These are phyloP conservation scores for Cubamyces sp. DNA, from an alignment of 768 basidiomycete species.

Conservation along the genomic window DNA sequence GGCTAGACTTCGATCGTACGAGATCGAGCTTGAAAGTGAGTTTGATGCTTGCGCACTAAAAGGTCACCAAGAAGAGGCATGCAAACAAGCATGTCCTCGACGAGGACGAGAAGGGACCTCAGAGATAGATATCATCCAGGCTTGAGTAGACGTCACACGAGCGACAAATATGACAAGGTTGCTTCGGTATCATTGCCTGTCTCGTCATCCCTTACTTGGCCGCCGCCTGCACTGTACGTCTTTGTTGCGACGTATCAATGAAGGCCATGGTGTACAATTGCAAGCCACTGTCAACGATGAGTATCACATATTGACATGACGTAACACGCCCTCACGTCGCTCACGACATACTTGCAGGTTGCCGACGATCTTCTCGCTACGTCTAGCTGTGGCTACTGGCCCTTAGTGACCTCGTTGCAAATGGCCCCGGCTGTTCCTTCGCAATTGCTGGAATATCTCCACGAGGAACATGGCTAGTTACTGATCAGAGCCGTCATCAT, in stretches of 20 bases:
- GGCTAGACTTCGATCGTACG: constrained; percentile 82
- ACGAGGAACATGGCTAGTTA: constrained; percentile 56
- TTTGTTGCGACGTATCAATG: constrained; percentile 90
- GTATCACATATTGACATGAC: not conserved
- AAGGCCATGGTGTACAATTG: constrained; percentile 99
- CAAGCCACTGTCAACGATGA: constrained; percentile 75
- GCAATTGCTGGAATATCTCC: constrained; percentile 88
- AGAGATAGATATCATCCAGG: not conserved
- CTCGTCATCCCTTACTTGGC: constrained; percentile 81
- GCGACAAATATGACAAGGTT: constrained; percentile 77
- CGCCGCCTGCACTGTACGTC: constrained; percentile 79
- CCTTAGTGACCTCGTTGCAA: constrained; percentile 52
- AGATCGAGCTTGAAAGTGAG: constrained; percentile 79
- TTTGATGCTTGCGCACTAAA: constrained; percentile 19
- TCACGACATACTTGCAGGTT: constrained; percentile 33
- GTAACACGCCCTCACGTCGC: not conserved
- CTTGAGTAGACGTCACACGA: not conserved
- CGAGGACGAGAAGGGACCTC: constrained; percentile 87
- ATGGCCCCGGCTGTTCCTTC: constrained; percentile 94
- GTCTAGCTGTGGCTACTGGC: constrained; percentile 31
- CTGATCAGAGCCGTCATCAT: constrained; percentile 29
- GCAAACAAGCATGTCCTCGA: constrained; percentile 90
- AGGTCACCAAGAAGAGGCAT: constrained; percentile 18
- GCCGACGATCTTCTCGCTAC: constrained; percentile 92
- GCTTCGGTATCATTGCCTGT: constrained; percentile 98